phyloP scores from a whole-genome alignment of 163 green algal genomes.

The Dunaliella salina region DNA sequence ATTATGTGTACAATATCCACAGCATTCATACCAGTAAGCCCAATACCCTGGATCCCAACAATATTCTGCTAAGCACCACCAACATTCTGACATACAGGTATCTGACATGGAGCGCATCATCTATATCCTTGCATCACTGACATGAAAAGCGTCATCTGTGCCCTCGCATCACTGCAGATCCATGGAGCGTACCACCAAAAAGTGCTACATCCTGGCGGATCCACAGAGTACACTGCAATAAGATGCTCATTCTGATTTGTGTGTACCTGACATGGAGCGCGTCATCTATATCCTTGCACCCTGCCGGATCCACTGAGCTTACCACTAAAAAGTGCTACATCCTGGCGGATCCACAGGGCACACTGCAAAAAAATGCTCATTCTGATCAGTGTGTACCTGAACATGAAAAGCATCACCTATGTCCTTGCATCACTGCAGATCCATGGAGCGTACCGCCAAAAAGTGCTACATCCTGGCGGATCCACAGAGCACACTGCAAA shows the following conservation, averaged over 20 bases:
- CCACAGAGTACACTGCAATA: slow-evolving; percentile 78
- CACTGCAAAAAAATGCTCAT: slow-evolving; percentile 60
- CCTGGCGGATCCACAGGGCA: slow-evolving; percentile 84
- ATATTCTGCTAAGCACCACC: slow-evolving; percentile 56
- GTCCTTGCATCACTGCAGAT: slow-evolving; percentile 93
- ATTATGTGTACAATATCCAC: no score
- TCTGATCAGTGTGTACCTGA: slow-evolving; percentile 17
- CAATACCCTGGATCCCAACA: no score
- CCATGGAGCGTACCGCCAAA: slow-evolving; percentile 81
- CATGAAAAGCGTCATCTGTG: no score
- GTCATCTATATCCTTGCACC: slow-evolving; percentile 97
- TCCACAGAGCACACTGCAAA: slow-evolving; percentile 84
- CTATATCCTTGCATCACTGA: slow-evolving; percentile 97
- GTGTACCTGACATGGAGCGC: slow-evolving; percentile 74
- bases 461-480: slow-evolving; percentile 84
- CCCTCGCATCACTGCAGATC: no score
- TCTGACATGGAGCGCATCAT: slow-evolving; percentile 89
- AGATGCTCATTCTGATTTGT: no score
- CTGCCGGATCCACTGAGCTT: no score
- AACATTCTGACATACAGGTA: neutral
- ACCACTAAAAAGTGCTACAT: no score
- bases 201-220: slow-evolving; percentile 87
- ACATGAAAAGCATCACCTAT: slow-evolving; percentile 97
- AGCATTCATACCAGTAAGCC: no score
- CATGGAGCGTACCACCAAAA: slow-evolving; percentile 80